Percentiles rank a stretch among this genome's conserved stretches.
Conservation (phyloP, 176 grass and related monocot species). For the Dendrocalamus sinicus region DNA sequence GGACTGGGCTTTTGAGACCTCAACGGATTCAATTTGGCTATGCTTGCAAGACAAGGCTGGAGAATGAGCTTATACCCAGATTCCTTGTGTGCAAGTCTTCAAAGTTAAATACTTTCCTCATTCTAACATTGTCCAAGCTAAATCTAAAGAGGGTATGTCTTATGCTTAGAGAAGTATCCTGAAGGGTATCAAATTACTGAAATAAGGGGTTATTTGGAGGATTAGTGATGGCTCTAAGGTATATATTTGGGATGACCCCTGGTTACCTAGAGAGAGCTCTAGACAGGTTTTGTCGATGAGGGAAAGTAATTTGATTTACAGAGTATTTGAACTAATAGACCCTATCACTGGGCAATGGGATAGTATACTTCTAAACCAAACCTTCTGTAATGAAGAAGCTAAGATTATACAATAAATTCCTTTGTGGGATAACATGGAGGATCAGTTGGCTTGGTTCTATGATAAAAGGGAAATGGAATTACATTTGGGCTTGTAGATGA, state of each 20-base stretch:
- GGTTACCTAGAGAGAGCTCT: neutral
- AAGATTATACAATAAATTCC: too few relatives aligned
- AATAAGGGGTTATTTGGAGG: neutral
- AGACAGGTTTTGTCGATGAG: fast-evolving
- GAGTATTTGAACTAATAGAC: too few relatives aligned
- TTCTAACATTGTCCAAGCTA: neutral
- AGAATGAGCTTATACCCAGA: neutral
- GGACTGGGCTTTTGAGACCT: neutral
- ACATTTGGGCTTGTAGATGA: too few relatives aligned
- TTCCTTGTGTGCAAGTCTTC: neutral
- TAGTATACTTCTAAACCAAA: too few relatives aligned
- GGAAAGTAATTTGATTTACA: too few relatives aligned
- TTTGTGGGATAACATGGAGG: too few relatives aligned
- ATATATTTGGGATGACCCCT: fast-evolving
- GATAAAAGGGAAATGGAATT: too few relatives aligned
- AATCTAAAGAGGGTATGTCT: neutral
- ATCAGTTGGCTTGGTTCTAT: too few relatives aligned
- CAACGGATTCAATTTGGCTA: neutral
- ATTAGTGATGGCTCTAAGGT: fast-evolving
- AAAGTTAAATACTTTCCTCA: neutral
- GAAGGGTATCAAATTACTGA: fast-evolving
- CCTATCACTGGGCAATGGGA: too few relatives aligned
- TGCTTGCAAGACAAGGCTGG: neutral
- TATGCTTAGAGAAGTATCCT: neutral
- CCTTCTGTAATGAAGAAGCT: too few relatives aligned